Conservation (phyloP, 306 rosid genomes). For the Comarum palustre region DNA sequence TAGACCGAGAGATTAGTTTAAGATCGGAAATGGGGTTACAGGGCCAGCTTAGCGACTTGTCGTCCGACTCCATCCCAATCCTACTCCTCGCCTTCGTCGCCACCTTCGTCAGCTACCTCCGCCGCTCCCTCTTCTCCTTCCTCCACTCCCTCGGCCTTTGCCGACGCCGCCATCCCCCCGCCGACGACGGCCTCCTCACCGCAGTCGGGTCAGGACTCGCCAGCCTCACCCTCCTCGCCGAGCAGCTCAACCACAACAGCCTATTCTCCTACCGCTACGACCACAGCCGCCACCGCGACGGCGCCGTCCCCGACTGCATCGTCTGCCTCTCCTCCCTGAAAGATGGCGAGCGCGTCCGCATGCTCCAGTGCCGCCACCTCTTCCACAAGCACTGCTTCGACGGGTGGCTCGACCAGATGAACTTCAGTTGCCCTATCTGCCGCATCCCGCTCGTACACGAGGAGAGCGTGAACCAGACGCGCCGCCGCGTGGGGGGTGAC, state of each 20-base stretch:
- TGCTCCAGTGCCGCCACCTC: conserved; percentile 69
- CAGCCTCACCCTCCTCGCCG: conserved; percentile 57
- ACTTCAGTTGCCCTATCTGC: conserved; percentile 83
- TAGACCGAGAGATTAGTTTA: too few species aligned
- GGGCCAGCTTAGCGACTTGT: conserved; percentile 69
- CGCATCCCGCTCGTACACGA: conserved; percentile 55
- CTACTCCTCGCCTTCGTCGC: conserved; percentile 58
- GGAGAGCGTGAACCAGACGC: conserved; percentile 47
- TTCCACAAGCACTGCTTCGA: conserved; percentile 81
- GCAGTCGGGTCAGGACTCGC: conserved; percentile 69
- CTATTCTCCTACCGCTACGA: conserved; percentile 33
- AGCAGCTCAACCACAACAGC: conserved; percentile 60
- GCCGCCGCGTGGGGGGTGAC: conserved; percentile 49
- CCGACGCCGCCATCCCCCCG: conserved; percentile 14
- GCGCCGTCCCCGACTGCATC: conserved; percentile 40
- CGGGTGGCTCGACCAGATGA: conserved; percentile 68
- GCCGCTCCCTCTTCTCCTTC: conserved; percentile 41
- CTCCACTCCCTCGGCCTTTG: conserved; percentile 46
- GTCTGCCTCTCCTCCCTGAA: conserved; percentile 48
- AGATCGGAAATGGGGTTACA: conserved; percentile 50
- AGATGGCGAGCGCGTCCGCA: conserved; percentile 67
- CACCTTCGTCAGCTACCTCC: conserved; percentile 51
- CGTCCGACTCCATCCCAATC: conserved; percentile 79
- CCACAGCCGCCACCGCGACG: neutral
- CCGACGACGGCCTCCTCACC: conserved; percentile 34